These are phyloP conservation scores for Chimonanthus praecox DNA, from an alignment of 164 flowering plant genomes.

Conservation along the genomic window DNA sequence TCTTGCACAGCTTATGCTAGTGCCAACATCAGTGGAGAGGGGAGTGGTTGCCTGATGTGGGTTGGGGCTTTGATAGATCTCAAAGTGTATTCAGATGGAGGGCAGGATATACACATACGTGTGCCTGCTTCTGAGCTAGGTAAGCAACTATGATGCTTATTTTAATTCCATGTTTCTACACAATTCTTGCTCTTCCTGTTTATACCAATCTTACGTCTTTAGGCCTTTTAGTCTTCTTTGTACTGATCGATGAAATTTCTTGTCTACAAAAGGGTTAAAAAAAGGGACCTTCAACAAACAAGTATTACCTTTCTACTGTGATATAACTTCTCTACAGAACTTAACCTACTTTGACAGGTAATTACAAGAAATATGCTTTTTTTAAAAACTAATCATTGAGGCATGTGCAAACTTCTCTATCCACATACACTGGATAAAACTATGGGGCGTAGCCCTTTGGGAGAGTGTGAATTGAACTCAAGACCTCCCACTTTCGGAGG, in stretches of 20 bases:
- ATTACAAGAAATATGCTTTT: too few species aligned
- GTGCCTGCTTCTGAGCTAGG: conserved; percentile 26
- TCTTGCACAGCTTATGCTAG: conserved; percentile 22
- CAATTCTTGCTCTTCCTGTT: background rate
- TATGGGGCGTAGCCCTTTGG: too few species aligned
- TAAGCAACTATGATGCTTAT: background rate
- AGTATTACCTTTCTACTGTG: too few species aligned
- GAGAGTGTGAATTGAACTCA: too few species aligned
- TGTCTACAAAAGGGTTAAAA: background rate
- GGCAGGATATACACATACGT: conserved; percentile 24
- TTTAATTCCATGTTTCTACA: background rate
- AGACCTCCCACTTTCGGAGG: too few species aligned
- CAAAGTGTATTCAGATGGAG: conserved; percentile 1
- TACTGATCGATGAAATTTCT: background rate
- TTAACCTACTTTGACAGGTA: too few species aligned
- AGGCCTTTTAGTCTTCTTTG: too few species aligned
- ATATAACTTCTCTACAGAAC: background rate
- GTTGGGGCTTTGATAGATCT: conserved; percentile 21
- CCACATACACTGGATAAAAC: too few species aligned
- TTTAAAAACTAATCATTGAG: too few species aligned
- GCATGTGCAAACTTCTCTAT: too few species aligned
- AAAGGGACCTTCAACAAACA: too few species aligned
- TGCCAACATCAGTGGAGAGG: conserved; percentile 7
- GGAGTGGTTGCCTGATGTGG: conserved; percentile 31
- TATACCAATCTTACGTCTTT: background rate